Evolutionary conservation across 768 basidiomycete genomes (phyloP), one percentile per base, ranked within the genome.

Genomic region (Phanerochaete carnosa): DNA sequence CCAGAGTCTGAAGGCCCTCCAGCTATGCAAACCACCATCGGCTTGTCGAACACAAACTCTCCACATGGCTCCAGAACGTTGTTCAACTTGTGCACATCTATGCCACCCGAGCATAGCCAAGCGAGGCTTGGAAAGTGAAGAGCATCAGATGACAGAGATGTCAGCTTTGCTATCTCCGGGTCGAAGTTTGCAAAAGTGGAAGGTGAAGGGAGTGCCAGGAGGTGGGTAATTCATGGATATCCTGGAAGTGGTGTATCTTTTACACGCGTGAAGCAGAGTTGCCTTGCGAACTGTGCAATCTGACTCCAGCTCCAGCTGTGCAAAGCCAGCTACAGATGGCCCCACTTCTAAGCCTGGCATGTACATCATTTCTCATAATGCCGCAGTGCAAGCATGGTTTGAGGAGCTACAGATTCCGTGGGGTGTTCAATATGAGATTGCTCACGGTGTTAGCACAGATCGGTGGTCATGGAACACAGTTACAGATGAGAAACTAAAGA

Each of bases 381-480:
- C 25, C 0, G 22, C 49, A 1, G 71, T 55, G 0, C 79, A 80
- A 53, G 3, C 16, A 0, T 55, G 66, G 0, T 65, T 81, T 53
- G 78, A 81, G 61, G 49, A 13, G 1, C 12, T 58, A 7, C 19
- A 56, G 0, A 68, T 81, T 19, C 63, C 79, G 9, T 81, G 79
- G 78, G 80, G 77, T 0, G 77, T 75, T 0, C 65, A 75, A 30
- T 81, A 73, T 37, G 80, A 81, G 62, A 69, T 81, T n/a, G 80
- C 79, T 4, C 77, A 80, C 30, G 80, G 80, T 7, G 65, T 79
- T 3, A 69, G 70, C 1, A 65, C 65, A 26, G 65, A 65, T 2
- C 16, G 25, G 7, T 81, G 78, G 80, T 37, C 30, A 0, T 82
- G 79, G 77, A 52, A 65, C 7, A 64, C 72, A 26, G 68, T 81